phyloP scores from a whole-genome alignment of 306 rosid species.

The Ochetophila trinervis region DNA sequence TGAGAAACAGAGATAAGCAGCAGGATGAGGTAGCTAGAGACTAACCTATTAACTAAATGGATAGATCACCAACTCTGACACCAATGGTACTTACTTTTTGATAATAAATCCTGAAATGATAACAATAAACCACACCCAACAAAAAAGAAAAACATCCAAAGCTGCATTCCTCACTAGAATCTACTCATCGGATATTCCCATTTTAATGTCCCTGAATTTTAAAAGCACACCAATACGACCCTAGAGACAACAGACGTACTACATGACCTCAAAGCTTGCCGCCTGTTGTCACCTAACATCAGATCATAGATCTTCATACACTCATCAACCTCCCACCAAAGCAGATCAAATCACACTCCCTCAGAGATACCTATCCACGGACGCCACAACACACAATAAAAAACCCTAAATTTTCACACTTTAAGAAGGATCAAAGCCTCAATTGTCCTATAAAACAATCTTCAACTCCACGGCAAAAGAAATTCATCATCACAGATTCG shows the following conservation, averaged over 20 bases:
- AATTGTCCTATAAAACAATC: not conserved
- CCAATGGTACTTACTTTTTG: not conserved
- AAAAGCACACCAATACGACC: not conserved
- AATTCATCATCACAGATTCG: not conserved
- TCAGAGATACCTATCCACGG: conserved; percentile 3
- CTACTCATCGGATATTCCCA: not conserved
- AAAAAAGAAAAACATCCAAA: not conserved
- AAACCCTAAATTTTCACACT: not conserved
- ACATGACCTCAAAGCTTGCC: conserved; percentile 6
- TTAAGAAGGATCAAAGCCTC: not conserved
- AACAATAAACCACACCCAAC: not conserved
- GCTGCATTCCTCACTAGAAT: not conserved
- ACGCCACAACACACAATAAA: not conserved
- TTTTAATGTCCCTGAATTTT: not conserved
- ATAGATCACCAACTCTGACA: not conserved
- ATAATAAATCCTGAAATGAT: not conserved
- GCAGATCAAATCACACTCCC: conserved; percentile 24
- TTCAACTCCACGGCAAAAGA: conserved; percentile 1
- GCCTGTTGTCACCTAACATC: conserved; percentile 1
- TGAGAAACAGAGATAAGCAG: not conserved
- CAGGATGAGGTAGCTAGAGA: not conserved
- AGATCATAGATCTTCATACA: conserved; percentile 39
- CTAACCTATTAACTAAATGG: not conserved
- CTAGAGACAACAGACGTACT: not conserved
- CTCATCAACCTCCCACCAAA: conserved; percentile 9